Evolutionary conservation across 441 rosid genomes (phyloP).

Genomic region (Gossypium trilobum): DNA sequence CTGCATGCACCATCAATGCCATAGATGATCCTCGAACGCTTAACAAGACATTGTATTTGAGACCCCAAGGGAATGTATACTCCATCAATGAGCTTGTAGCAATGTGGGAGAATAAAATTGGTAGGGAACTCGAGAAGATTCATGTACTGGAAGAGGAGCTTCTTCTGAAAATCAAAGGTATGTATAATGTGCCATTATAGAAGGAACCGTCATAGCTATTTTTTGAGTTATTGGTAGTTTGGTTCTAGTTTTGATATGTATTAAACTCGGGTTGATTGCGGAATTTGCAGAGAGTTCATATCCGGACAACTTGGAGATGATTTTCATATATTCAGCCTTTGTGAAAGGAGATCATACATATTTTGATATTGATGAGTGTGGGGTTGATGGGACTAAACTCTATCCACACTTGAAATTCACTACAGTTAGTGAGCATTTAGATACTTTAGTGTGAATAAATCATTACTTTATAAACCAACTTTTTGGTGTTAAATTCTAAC

Average conservation of each 20-base stretch:
- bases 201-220: neutral
- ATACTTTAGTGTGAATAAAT: conserved; percentile 24
- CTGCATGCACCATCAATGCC: conserved; percentile 43
- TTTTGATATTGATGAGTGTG: conserved; percentile 31
- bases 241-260: neutral
- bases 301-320: conserved; percentile 39
- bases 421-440: conserved; percentile 33
- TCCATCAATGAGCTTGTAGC: conserved; percentile 46
- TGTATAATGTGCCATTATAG: neutral
- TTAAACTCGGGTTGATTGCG: neutral
- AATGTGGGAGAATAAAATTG: conserved; percentile 48
- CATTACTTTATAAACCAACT: neutral
- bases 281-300: conserved; percentile 44
- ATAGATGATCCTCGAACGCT: conserved; percentile 44
- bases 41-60: conserved; percentile 43
- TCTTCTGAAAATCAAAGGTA: conserved; percentile 44
- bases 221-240: neutral
- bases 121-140: conserved; percentile 34
- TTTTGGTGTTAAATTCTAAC: too few relatives aligned
- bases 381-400: conserved; percentile 39
- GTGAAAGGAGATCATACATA: conserved; percentile 55
- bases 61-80: conserved; percentile 43
- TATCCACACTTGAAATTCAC: conserved; percentile 43
- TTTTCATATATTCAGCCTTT: conserved; percentile 44
- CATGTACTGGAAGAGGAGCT: conserved; percentile 37